Percentiles rank a stretch among this genome's conserved stretches.
Conservation (phyloP, 176 grass and related monocot species). For the Carex parvula region DNA sequence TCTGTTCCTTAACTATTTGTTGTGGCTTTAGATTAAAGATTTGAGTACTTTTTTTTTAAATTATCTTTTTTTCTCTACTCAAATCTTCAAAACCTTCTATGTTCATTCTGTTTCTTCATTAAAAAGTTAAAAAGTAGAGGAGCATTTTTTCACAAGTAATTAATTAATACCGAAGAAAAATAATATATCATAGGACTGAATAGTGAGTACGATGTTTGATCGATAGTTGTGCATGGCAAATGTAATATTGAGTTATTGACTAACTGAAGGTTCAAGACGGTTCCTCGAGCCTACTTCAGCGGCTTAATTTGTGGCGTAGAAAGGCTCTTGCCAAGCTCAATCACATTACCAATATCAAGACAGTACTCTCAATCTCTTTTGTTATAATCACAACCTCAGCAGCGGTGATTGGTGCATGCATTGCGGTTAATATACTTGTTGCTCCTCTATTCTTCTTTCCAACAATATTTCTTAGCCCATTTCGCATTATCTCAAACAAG, state of each 20-base stretch:
- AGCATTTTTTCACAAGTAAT: background rate
- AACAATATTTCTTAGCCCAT: slow-evolving; percentile 32
- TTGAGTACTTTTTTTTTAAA: too few relatives aligned
- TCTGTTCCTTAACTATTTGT: background rate
- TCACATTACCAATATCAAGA: slow-evolving; percentile 42
- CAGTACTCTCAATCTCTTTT: slow-evolving; percentile 41
- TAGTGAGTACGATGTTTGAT: background rate
- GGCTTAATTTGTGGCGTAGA: slow-evolving; percentile 56
- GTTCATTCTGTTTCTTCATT: background rate
- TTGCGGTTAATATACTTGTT: slow-evolving; percentile 58
- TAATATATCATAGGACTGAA: background rate
- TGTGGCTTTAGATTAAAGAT: background rate
- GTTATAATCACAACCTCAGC: slow-evolving; percentile 31
- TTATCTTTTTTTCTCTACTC: background rate
- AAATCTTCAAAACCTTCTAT: background rate
- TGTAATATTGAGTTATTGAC: background rate
- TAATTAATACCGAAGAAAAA: background rate
- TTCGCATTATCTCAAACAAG: slow-evolving; percentile 35
- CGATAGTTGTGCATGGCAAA: background rate
- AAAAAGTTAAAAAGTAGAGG: background rate
- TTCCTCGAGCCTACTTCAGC: slow-evolving; percentile 51
- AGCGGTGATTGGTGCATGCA: slow-evolving; percentile 53
- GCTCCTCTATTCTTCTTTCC: slow-evolving; percentile 42
- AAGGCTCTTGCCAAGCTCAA: slow-evolving; percentile 53
- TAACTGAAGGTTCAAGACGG: slow-evolving; percentile 25